Evolutionary conservation across 352 stramenopile genomes (phyloP), one percentile per base, ranked within the genome.

Genomic region (Pythium scleroteichum): DNA sequence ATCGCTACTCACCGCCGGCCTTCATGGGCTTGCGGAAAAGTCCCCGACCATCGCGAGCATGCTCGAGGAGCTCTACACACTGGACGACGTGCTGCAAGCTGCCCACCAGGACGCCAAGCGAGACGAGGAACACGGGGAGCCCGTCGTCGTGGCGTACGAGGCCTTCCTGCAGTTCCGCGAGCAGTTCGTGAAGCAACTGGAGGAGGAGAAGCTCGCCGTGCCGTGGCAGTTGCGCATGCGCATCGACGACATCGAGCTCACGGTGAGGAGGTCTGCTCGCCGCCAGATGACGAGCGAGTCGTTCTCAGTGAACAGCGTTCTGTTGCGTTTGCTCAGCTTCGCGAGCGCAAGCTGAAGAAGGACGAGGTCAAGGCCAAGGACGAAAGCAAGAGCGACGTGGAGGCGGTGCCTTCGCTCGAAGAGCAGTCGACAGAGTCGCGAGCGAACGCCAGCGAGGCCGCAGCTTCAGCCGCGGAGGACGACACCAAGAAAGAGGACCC

Each of bases 231-330:
- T 78, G 23, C 62, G 66, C 44, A 71, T 78, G 77, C 86, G 82
- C 48, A 88, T 92, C 57, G 81, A 92, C 57, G 85, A 92, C 51
- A 70, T 94, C 10, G 85, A 94, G 51, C 72, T 90, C 38, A 92
- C 85, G 71, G 85, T 94, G 44, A 26, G 79, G 10, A 5, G 29
- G 10, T n/a, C n/a, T n/a, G 29, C 29, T 35, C 29, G 29, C 10
- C 5, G 29, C 29, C 10, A 10, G 29, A 10, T 5, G 29, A 5
- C 5, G 5, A 5, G 29, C 5, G 5, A 35, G 29, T 35, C 29
- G 10, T 5, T 35, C 29, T 35, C 5, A 35, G 29, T 35, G 29
- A n/a, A 35, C 29, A 35, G 29, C 29, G 29, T 48, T 13, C 23
- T 56, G 14, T 10, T 45, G 41, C n/a, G 12, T 38, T 50, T 9